Conservation (phyloP, 768 basidiomycete species). For the Galerina sulciceps region DNA sequence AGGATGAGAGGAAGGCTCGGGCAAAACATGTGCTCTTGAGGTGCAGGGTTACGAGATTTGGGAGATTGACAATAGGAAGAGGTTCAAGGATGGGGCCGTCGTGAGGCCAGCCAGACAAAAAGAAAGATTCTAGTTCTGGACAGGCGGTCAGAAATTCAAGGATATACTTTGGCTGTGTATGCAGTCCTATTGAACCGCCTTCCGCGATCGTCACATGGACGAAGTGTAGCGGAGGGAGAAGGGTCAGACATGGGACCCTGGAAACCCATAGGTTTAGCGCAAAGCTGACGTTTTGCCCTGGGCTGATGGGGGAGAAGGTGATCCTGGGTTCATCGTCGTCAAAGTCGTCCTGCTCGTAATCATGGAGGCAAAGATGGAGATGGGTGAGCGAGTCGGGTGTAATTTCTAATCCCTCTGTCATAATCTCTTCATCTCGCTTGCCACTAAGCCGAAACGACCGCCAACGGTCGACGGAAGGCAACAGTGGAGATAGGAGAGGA, state of each 20-base stretch:
- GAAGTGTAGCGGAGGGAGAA: conserved; percentile 55
- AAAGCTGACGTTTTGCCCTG: conserved; percentile 27
- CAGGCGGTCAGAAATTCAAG: conserved; percentile 65
- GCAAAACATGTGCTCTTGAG: conserved; percentile 64
- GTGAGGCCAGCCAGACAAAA: conserved; percentile 56
- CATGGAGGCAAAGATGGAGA: conserved; percentile 42
- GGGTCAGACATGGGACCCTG: conserved; percentile 49
- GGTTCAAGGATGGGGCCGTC: conserved; percentile 37
- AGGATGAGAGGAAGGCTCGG: conserved; percentile 65
- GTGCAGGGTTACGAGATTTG: conserved; percentile 58
- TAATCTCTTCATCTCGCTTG: conserved; percentile 38
- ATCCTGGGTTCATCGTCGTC: conserved; percentile 32
- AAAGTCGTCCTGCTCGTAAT: conserved; percentile 34
- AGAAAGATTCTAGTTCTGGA: conserved; percentile 63
- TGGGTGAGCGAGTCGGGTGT: conserved; percentile 33
- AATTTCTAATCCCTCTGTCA: conserved; percentile 28
- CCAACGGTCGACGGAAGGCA: conserved; percentile 64
- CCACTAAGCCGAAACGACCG: conserved; percentile 50
- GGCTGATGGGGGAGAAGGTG: conserved; percentile 38
- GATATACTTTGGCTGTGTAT: conserved; percentile 50
- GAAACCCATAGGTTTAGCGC: conserved; percentile 54
- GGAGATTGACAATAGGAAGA: conserved; percentile 54
- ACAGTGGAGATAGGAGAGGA: conserved; percentile 65
- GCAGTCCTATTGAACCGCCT: conserved; percentile 36
- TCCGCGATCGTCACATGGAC: conserved; percentile 64